Conservation (phyloP, 495 filamentous ascomycete species). For the Hypoxylon crocopeplum region DNA sequence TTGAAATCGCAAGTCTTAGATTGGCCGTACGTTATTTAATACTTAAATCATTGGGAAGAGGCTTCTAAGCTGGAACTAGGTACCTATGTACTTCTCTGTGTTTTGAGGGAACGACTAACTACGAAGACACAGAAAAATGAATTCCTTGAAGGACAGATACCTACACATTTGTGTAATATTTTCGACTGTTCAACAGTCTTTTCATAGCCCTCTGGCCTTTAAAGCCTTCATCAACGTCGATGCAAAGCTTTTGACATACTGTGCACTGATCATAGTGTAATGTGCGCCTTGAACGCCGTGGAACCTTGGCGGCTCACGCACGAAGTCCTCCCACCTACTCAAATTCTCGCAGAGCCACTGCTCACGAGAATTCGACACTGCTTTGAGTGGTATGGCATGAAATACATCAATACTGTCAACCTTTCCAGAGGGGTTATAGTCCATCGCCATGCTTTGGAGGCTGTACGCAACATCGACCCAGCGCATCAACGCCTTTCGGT, state of each 20-base stretch:
- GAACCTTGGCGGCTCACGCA: conserved; percentile 29
- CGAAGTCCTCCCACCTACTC: conserved; percentile 54
- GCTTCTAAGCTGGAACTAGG: too few species aligned
- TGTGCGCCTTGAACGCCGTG: conserved; percentile 49
- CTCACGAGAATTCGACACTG: conserved; percentile 45
- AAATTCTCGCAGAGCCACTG: conserved; percentile 55
- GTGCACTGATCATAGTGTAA: conserved; percentile 50
- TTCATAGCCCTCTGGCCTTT: conserved; percentile 33
- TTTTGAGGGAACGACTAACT: too few species aligned
- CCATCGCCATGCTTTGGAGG: conserved; percentile 53
- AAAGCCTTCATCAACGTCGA: conserved; percentile 40
- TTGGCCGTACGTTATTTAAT: too few species aligned
- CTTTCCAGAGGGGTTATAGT: conserved; percentile 59
- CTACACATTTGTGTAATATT: too few species aligned
- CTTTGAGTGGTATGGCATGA: conserved; percentile 49
- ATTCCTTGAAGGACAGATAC: too few species aligned
- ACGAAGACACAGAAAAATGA: too few species aligned
- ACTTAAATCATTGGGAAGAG: too few species aligned
- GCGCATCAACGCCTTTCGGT: conserved; percentile 33
- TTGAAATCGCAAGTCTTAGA: too few species aligned
- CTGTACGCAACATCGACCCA: conserved; percentile 54
- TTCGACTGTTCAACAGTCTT: too few species aligned
- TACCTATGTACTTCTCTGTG: too few species aligned
- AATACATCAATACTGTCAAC: conserved; percentile 59
- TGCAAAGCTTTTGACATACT: conserved; percentile 48